Conservation (phyloP, 257 asterid species). For the Phtheirospermum japonicum region DNA sequence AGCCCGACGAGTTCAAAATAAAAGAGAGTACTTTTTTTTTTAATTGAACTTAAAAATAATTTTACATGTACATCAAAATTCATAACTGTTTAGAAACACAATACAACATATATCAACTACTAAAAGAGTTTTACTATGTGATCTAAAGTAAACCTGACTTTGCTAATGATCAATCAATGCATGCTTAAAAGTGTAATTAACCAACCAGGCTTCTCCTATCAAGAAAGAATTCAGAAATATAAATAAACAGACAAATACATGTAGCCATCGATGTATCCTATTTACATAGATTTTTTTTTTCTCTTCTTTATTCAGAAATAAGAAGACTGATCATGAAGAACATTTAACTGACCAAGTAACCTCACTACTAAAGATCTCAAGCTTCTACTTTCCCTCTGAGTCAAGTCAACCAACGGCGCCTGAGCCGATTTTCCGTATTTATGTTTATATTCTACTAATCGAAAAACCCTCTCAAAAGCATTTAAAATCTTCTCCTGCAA, state of each 20-base stretch:
- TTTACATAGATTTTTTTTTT: background rate
- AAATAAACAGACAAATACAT: constrained; percentile 7
- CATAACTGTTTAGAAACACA: background rate
- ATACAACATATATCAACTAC: constrained; percentile 1
- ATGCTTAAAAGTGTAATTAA: constrained; percentile 11
- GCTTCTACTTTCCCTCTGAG: constrained; percentile 39
- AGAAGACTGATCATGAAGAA: constrained; percentile 56
- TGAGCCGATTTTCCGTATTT: no score
- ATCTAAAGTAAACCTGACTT: background rate
- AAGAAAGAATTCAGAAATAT: constrained; percentile 15
- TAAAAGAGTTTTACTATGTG: constrained; percentile 18
- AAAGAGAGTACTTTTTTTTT: no score
- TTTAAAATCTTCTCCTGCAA: constrained; percentile 66
- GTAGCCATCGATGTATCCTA: no score
- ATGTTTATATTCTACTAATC: no score
- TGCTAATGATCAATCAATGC: constrained; percentile 14
- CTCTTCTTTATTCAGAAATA: constrained; percentile 7
- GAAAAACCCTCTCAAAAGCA: no score
- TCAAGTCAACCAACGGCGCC: no score
- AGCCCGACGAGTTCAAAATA: no score
- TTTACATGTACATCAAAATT: background rate
- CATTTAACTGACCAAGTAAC: constrained; percentile 55
- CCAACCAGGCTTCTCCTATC: constrained; percentile 10
- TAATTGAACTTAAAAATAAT: background rate
- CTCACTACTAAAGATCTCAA: constrained; percentile 52